Conservation (phyloP, 257 asterid species). For the Rhazya stricta region DNA sequence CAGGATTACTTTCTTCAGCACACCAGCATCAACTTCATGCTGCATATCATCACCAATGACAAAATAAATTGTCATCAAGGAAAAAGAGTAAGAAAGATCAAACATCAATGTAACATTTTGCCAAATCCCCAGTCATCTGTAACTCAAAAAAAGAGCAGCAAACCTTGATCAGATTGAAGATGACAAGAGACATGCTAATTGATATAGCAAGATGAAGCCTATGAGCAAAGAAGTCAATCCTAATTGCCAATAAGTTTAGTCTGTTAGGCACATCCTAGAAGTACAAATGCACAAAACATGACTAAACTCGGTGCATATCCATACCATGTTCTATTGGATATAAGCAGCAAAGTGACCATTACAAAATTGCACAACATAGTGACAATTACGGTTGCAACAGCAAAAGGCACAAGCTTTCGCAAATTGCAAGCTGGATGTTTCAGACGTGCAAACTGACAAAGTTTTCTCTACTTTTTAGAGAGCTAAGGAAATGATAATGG, state of each 20-base stretch:
- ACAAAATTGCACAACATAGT: neutral
- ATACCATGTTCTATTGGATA: neutral
- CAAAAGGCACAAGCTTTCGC: no score
- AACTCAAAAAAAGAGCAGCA: neutral
- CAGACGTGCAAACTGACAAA: no score
- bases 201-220: neutral
- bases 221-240: neutral
- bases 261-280: neutral
- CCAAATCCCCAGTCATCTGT: neutral
- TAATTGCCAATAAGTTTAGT: no score
- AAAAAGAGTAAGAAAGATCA: neutral
- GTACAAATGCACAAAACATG: neutral
- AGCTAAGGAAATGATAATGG: neutral
- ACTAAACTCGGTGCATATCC: neutral
- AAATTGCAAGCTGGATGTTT: no score
- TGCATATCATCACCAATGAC: conserved; percentile 19
- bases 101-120: neutral
- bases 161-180: neutral
- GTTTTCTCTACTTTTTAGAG: neutral
- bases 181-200: neutral
- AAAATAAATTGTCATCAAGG: conserved; percentile 9
- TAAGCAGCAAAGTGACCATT: neutral
- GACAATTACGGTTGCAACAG: no score
- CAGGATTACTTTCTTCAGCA: conserved; percentile 73
- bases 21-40: conserved; percentile 82